A percentile compares a stretch with the other conserved stretches of the same genome.
Conservation (phyloP, 1,284 basidiomycete species). For the Tilletia setariae region DNA sequence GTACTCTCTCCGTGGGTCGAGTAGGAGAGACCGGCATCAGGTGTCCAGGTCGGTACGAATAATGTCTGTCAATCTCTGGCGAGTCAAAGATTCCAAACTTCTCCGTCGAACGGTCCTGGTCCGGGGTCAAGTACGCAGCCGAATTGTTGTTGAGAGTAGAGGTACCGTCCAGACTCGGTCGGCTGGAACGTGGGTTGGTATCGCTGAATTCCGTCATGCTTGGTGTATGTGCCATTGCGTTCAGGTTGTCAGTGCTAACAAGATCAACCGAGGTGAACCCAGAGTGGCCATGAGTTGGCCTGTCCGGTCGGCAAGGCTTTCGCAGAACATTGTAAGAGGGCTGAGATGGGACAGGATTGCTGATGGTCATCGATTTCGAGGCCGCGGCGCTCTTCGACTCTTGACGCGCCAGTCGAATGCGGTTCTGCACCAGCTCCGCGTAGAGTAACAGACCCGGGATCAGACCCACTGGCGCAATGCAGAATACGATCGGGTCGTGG, state of each 20-base stretch:
- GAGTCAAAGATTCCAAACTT: too few relatives aligned
- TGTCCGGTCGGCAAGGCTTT: not conserved
- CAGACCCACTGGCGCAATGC: not conserved
- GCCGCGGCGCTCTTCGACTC: not conserved
- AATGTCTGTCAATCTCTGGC: too few relatives aligned
- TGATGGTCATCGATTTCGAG: not conserved
- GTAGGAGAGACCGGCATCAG: too few relatives aligned
- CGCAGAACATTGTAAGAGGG: not conserved
- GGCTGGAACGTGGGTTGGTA: not conserved
- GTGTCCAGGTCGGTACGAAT: too few relatives aligned
- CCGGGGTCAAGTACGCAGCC: not conserved
- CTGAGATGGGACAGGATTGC: not conserved
- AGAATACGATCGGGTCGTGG: not conserved
- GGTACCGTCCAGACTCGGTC: not conserved
- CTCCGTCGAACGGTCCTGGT: too few relatives aligned
- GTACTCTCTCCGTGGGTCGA: too few relatives aligned
- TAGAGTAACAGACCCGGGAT: not conserved
- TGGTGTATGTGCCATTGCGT: not conserved
- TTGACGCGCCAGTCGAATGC: not conserved
- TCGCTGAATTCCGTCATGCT: conserved; percentile 16
- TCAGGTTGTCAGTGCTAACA: not conserved
- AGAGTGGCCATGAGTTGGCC: not conserved
- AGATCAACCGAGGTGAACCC: conserved; percentile 1
- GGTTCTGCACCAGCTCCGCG: not conserved
- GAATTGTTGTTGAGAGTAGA: conserved; percentile 7